A percentile compares a stretch with the other conserved stretches of the same genome.
Conservation (phyloP, 768 basidiomycete species). For the Strobilomyces echinocephalus region DNA sequence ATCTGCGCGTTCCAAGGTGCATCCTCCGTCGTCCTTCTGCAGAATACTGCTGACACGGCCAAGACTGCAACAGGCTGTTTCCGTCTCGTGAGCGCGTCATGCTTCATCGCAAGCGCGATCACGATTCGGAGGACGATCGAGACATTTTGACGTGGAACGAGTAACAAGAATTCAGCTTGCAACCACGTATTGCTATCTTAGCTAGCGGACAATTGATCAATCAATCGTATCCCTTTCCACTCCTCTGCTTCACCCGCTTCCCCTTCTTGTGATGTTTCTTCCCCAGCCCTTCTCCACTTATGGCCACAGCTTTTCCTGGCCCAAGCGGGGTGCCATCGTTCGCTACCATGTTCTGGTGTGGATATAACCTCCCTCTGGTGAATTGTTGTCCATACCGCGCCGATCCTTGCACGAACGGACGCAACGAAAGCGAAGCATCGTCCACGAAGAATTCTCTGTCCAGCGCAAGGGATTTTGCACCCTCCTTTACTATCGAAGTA, state of each 20-base stretch:
- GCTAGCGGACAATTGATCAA: not conserved
- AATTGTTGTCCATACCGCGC: constrained; percentile 54
- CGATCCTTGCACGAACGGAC: constrained; percentile 63
- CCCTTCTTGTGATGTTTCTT: constrained; percentile 87
- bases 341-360: constrained; percentile 78
- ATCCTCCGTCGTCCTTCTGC: not conserved
- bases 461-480: constrained; percentile 57
- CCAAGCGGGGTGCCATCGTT: constrained; percentile 69
- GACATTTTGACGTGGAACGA: constrained; percentile 74
- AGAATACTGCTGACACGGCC: not conserved
- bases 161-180: constrained; percentile 17
- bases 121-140: constrained; percentile 49
- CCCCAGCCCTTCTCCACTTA: constrained; percentile 38
- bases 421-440: constrained; percentile 44
- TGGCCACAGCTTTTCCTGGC: constrained; percentile 34
- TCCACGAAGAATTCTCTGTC: constrained; percentile 82
- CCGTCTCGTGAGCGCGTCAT: constrained; percentile 65
- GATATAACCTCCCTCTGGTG: constrained; percentile 62
- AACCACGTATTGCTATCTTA: too few relatives aligned
- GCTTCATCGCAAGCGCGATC: constrained; percentile 70
- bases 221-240: constrained; percentile 88
- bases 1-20: constrained; percentile 65
- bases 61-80: constrained; percentile 69
- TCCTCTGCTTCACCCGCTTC: constrained; percentile 81
- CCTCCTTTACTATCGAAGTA: constrained; percentile 31